phyloP scores from a whole-genome alignment of 257 asterid genomes.

The Solanum corneliomulleri region DNA sequence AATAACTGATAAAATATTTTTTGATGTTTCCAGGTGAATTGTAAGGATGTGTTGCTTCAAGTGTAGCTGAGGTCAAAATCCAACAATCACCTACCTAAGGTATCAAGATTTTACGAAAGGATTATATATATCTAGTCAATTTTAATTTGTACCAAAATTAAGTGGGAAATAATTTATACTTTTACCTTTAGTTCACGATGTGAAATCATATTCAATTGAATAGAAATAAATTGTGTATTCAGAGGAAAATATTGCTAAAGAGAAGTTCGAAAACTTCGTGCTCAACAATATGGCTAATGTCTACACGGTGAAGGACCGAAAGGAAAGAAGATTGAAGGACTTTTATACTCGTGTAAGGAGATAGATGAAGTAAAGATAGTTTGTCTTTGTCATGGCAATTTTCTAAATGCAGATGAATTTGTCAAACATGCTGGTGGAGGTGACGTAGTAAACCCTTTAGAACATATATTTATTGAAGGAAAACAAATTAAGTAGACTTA shows the following conservation, averaged over 20 bases:
- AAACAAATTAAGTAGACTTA: too few relatives aligned
- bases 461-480: too few relatives aligned
- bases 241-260: not conserved
- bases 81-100: conserved; percentile 29
- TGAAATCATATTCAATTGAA: not conserved
- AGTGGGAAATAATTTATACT: not conserved
- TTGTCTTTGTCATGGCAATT: conserved; percentile 65
- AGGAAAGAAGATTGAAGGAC: conserved; percentile 41
- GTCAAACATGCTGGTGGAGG: too few relatives aligned
- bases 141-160: not conserved
- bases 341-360: conserved; percentile 37
- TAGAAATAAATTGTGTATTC: not conserved
- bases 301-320: conserved; percentile 40
- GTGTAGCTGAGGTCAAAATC: conserved; percentile 22
- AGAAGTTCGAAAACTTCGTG: conserved; percentile 13
- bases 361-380: conserved; percentile 61
- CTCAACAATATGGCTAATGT: conserved; percentile 49
- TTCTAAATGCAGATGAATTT: too few relatives aligned
- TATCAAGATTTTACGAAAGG: not conserved
- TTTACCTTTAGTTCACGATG: too few relatives aligned
- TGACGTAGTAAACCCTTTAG: too few relatives aligned
- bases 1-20: conserved; percentile 40
- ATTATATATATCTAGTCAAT: too few relatives aligned
- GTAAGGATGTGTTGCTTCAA: conserved; percentile 37
- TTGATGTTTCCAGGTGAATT: conserved; percentile 25